phyloP scores from a whole-genome alignment of 768 basidiomycete species.

The Coprinopsis marcescibilis region DNA sequence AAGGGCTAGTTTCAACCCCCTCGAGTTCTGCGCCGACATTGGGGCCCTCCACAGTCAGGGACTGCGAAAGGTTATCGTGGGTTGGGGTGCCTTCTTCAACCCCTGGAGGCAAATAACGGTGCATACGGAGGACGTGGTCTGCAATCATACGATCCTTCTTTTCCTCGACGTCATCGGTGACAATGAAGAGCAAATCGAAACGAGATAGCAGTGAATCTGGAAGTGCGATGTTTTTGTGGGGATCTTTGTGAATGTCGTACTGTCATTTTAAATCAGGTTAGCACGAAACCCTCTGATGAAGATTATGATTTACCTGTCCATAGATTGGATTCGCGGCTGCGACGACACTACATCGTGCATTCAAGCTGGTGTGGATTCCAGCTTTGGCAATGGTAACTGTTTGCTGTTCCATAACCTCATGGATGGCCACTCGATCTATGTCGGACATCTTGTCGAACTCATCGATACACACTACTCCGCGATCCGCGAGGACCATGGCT shows the following conservation, averaged over 20 bases:
- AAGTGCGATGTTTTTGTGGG: slow-evolving; percentile 96
- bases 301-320: slow-evolving; percentile 62
- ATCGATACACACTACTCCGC: slow-evolving; percentile 98
- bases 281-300: slow-evolving; percentile 6
- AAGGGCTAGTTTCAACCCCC: slow-evolving; percentile 69
- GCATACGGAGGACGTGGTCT: slow-evolving; percentile 96
- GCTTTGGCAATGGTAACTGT: slow-evolving; percentile 99
- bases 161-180: slow-evolving; percentile 98
- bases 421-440: slow-evolving; percentile 96
- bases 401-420: slow-evolving; percentile 99
- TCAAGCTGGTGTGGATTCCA: slow-evolving; percentile 96
- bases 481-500: slow-evolving; percentile 98
- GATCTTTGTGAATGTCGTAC: slow-evolving; percentile 99
- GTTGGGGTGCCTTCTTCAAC: slow-evolving; percentile 94
- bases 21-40: slow-evolving; percentile 47
- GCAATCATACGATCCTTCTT: slow-evolving; percentile 89
- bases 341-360: slow-evolving; percentile 95
- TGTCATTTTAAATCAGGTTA: slow-evolving; percentile 32
- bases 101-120: slow-evolving; percentile 93
- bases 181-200: slow-evolving; percentile 97
- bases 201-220: slow-evolving; percentile 97
- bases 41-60: slow-evolving; percentile 83
- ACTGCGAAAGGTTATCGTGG: slow-evolving; percentile 82
- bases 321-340: slow-evolving; percentile 99
- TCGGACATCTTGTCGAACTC: slow-evolving; percentile 99